Evolutionary conservation across 139 green algal species (phyloP).

Genomic region (Nannochloris sp.): DNA sequence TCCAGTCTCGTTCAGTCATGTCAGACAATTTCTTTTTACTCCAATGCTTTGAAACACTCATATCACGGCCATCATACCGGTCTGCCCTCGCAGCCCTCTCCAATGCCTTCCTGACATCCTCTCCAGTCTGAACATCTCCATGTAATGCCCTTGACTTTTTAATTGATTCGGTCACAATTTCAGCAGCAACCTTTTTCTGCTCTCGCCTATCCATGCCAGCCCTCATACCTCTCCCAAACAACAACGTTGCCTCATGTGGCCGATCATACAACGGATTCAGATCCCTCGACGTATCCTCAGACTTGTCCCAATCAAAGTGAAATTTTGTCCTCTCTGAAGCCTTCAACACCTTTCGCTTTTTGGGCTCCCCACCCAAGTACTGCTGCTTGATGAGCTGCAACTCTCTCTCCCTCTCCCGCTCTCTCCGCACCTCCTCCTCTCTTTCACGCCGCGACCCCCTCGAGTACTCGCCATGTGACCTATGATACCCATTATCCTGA

Average conservation of each 20-base stretch:
- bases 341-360: constrained; percentile 48
- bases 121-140: constrained; percentile 34
- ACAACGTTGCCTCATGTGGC: constrained; percentile 74
- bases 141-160: constrained; percentile 11
- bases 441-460: background rate
- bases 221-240: constrained; percentile 89
- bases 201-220: constrained; percentile 88
- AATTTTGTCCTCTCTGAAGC: constrained; percentile 87
- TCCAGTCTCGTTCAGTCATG: constrained; percentile 98
- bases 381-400: constrained; percentile 86
- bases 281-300: constrained; percentile 87
- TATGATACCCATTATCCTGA: background rate
- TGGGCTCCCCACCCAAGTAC: constrained; percentile 58
- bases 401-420: constrained; percentile 74
- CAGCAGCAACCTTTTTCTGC: constrained; percentile 79
- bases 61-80: constrained; percentile 55
- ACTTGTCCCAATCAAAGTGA: constrained; percentile 95
- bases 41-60: constrained; percentile 64
- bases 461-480: background rate
- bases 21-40: constrained; percentile 73
- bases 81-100: constrained; percentile 49
- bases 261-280: constrained; percentile 88
- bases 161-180: constrained; percentile 52
- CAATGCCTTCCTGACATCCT: constrained; percentile 48
- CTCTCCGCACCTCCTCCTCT: constrained; percentile 1